Evolutionary conservation across 2,329 filamentous ascomycete species (phyloP).

Genomic region (Penicillium sp.): DNA sequence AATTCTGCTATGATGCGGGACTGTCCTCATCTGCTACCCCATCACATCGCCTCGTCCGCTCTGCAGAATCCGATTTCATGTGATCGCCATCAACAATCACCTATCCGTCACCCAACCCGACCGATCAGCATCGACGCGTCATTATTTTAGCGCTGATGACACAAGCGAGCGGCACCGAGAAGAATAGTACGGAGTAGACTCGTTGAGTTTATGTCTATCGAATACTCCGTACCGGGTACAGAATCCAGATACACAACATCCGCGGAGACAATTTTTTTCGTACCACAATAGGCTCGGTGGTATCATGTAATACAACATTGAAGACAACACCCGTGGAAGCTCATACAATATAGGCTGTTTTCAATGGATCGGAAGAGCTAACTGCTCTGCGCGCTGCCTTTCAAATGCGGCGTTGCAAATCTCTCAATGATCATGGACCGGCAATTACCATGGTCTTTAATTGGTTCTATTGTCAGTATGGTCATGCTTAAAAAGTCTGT

Average conservation of each 20-base stretch:
- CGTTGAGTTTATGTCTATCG: neutral
- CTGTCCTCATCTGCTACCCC: neutral
- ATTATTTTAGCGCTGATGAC: constrained; percentile 7
- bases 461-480: neutral
- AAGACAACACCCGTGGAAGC: neutral
- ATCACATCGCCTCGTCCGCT: neutral
- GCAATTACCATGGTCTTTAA: neutral
- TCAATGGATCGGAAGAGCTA: neutral
- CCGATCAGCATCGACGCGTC: constrained; percentile 14
- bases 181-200: neutral
- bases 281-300: neutral
- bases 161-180: neutral
- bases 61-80: neutral
- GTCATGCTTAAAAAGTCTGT: neutral
- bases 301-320: neutral
- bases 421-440: too few relatives aligned
- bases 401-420: neutral
- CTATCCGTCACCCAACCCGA: neutral
- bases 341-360: neutral
- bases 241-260: neutral
- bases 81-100: constrained; percentile 2
- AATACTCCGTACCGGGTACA: neutral
- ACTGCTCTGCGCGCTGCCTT: neutral
- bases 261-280: neutral
- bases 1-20: neutral